phyloP scores from a whole-genome alignment of 2,329 filamentous ascomycete genomes.

The Xylaria sp. region DNA sequence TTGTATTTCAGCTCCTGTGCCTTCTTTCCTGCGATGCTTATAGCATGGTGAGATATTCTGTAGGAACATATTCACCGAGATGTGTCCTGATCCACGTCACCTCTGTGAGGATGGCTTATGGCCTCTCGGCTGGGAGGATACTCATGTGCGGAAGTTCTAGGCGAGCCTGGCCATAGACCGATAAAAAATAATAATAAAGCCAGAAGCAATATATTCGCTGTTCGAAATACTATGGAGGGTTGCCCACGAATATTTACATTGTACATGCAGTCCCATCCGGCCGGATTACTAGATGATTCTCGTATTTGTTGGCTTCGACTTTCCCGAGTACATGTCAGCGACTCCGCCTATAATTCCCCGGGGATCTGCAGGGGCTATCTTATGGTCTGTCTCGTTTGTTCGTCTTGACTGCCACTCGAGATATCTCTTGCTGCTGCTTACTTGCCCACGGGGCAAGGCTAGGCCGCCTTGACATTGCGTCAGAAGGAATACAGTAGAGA shows the following conservation, averaged over 20 bases:
- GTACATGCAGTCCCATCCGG: not conserved
- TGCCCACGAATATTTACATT: not conserved
- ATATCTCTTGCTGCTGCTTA: conserved; percentile 5
- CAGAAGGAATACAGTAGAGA: conserved; percentile 5
- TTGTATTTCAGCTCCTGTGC: conserved; percentile 12
- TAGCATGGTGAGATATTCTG: conserved; percentile 2
- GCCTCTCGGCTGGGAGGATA: not conserved
- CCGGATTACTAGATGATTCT: conserved; percentile 7
- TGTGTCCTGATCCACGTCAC: not conserved
- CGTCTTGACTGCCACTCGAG: not conserved
- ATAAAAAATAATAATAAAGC: conserved; percentile 1
- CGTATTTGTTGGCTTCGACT: not conserved
- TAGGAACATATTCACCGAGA: not conserved
- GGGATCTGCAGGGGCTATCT: conserved; percentile 19
- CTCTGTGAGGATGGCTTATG: not conserved
- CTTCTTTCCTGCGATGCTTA: not conserved
- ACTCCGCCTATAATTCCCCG: not conserved
- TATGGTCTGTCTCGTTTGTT: conserved; percentile 1
- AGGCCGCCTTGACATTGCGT: conserved; percentile 4
- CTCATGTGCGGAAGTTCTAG: not conserved
- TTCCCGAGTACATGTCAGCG: conserved; percentile 1
- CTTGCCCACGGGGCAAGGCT: conserved; percentile 11
- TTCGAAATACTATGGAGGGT: not conserved
- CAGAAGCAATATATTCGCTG: not conserved
- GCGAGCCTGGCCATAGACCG: not conserved